Conservation (phyloP, 192 early-diverging fungal genomes). For the Phycomyces blakesleeanus region DNA sequence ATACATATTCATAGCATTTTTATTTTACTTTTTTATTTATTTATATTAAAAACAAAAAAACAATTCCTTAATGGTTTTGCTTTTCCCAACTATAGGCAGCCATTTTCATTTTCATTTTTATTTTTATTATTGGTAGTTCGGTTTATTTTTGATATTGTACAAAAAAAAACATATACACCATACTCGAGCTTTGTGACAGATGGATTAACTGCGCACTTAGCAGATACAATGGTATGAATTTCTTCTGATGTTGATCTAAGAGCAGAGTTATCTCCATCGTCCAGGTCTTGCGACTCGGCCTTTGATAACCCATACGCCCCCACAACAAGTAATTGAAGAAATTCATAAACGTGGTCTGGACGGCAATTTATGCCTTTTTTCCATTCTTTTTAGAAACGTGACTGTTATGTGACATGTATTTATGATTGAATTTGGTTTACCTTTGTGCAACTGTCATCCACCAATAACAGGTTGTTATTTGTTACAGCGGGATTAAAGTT, state of each 20-base stretch:
- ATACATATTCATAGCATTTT: not conserved
- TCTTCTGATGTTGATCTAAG: not conserved
- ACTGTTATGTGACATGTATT: not conserved
- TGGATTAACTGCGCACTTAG: constrained; percentile 17
- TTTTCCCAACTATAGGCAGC: too few relatives aligned
- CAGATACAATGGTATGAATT: constrained; percentile 16
- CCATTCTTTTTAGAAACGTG: not conserved
- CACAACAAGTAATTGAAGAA: not conserved
- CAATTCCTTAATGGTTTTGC: not conserved
- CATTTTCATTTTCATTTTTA: constrained; percentile 11
- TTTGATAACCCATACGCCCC: not conserved
- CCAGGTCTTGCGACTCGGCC: not conserved
- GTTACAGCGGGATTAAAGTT: too few relatives aligned
- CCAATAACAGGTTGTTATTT: too few relatives aligned
- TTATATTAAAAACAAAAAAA: too few relatives aligned
- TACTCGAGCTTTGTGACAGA: constrained; percentile 20
- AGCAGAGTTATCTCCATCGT: not conserved
- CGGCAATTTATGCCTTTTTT: constrained; percentile 1
- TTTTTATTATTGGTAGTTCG: not conserved
- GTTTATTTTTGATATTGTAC: not conserved
- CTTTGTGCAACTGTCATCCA: too few relatives aligned
- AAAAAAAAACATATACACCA: constrained; percentile 10
- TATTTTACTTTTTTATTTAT: not conserved
- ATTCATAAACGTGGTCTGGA: not conserved
- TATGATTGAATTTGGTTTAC: too few relatives aligned